Conservation (phyloP, 2,329 filamentous ascomycete species). For the Xylariomycetidae sp. region DNA sequence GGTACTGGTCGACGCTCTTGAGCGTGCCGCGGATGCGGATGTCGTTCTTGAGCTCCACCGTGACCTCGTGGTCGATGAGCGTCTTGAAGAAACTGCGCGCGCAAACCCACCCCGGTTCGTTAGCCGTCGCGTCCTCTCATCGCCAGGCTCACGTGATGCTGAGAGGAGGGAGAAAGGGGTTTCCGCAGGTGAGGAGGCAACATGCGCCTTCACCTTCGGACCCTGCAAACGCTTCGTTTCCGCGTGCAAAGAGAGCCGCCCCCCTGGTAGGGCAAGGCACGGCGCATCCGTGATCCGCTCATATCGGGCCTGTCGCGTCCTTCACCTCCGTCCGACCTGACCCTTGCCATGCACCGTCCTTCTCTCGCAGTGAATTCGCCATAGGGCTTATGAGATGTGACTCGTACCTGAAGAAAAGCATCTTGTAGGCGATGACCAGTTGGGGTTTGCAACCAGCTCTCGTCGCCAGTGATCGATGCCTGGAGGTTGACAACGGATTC, state of each 20-base stretch:
- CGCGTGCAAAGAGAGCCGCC: no score
- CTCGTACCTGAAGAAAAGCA: constrained; percentile 18
- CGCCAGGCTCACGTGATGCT: not conserved
- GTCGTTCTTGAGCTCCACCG: constrained; percentile 98
- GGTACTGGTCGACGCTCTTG: constrained; percentile 96
- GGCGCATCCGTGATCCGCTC: no score
- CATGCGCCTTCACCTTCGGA: no score
- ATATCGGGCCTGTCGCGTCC: no score
- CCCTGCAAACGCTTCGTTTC: no score
- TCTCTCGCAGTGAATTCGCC: not conserved
- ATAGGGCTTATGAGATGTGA: not conserved
- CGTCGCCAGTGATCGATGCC: no score
- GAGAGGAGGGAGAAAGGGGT: no score
- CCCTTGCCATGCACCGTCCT: not conserved
- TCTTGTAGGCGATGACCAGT: no score
- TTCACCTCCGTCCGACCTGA: no score
- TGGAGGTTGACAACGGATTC: no score
- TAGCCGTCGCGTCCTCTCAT: not conserved
- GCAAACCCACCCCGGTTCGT: not conserved
- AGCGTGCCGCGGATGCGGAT: constrained; percentile 92
- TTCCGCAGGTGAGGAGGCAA: not conserved
- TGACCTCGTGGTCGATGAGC: constrained; percentile 93
- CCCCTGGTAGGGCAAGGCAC: no score
- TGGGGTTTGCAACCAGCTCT: no score
- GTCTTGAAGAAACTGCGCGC: constrained; percentile 91